phyloP scores from a whole-genome alignment of 1,284 basidiomycete species.

The Microstroma glucosiphilum region DNA sequence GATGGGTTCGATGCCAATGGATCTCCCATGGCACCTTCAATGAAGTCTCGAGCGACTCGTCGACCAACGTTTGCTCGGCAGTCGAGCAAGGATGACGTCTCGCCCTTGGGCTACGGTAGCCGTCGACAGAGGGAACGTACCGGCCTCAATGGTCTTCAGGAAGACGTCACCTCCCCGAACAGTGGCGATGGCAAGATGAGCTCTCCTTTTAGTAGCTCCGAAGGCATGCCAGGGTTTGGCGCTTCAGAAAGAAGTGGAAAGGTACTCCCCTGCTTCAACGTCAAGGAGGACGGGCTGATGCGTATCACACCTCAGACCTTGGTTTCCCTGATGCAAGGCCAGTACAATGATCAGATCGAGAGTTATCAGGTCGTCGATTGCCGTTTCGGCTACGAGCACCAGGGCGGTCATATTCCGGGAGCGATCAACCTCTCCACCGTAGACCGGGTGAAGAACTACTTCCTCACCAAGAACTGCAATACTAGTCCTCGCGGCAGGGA shows the following conservation, averaged over 20 bases:
- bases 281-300: constrained; percentile 90
- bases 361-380: constrained; percentile 71
- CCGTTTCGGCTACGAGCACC: constrained; percentile 93
- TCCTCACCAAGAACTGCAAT: constrained; percentile 57
- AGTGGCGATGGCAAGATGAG: no score
- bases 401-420: constrained; percentile 84
- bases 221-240: constrained; percentile 39
- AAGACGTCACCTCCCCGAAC: no score
- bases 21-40: constrained; percentile 30
- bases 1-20: constrained; percentile 25
- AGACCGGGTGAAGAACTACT: constrained; percentile 68
- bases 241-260: constrained; percentile 63
- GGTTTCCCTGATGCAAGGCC: constrained; percentile 35
- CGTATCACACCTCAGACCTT: constrained; percentile 70
- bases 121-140: constrained; percentile 17
- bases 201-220: not conserved
- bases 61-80: constrained; percentile 18
- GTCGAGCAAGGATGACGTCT: constrained; percentile 40
- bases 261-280: constrained; percentile 84
- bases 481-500: constrained; percentile 17
- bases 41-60: constrained; percentile 15
- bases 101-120: constrained; percentile 37
- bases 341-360: constrained; percentile 35
- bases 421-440: constrained; percentile 89
- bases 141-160: constrained; percentile 5